Percentiles rank a stretch among this genome's conserved stretches.
Conservation (phyloP, 2,329 filamentous ascomycete genomes). For the Cercospora berteroae region DNA sequence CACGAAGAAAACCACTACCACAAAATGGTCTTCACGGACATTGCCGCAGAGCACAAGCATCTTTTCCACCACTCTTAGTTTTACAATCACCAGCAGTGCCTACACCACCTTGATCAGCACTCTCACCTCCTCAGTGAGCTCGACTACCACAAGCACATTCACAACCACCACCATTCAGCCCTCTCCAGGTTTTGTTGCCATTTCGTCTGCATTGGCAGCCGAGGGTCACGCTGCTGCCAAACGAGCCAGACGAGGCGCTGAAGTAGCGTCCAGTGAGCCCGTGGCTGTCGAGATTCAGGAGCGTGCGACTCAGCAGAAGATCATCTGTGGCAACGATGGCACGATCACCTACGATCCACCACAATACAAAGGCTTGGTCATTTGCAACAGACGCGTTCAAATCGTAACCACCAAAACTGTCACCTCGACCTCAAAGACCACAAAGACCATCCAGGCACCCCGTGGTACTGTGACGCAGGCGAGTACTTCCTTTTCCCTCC, state of each 20-base stretch:
- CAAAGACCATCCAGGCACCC: slow-evolving; percentile 16
- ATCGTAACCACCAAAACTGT: slow-evolving; percentile 18
- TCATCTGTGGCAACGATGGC: slow-evolving; percentile 17
- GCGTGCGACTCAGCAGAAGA: slow-evolving; percentile 14
- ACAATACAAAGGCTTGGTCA: slow-evolving; percentile 17
- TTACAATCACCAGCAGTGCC: slow-evolving; percentile 15
- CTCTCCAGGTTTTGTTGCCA: slow-evolving; percentile 13
- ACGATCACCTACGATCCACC: slow-evolving; percentile 18
- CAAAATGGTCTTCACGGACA: slow-evolving; percentile 6
- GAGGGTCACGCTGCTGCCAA: slow-evolving; percentile 13
- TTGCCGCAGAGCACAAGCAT: slow-evolving; percentile 18
- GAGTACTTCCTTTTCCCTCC: background rate
- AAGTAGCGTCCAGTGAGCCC: background rate
- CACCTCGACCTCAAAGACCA: slow-evolving; percentile 9
- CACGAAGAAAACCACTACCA: slow-evolving; percentile 7
- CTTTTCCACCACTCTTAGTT: slow-evolving; percentile 13
- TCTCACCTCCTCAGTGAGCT: background rate
- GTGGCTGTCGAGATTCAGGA: slow-evolving; percentile 3
- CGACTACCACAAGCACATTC: slow-evolving; percentile 17
- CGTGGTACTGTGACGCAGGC: slow-evolving; percentile 12
- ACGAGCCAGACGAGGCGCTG: background rate
- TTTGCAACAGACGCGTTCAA: slow-evolving; percentile 15
- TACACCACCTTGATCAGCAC: slow-evolving; percentile 17
- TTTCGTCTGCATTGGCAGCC: slow-evolving; percentile 17
- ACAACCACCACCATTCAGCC: slow-evolving; percentile 15